A percentile compares a stretch with the other conserved stretches of the same genome.
Conservation (phyloP, 1,139 yeast genomes). For the Hansenula sp. region DNA sequence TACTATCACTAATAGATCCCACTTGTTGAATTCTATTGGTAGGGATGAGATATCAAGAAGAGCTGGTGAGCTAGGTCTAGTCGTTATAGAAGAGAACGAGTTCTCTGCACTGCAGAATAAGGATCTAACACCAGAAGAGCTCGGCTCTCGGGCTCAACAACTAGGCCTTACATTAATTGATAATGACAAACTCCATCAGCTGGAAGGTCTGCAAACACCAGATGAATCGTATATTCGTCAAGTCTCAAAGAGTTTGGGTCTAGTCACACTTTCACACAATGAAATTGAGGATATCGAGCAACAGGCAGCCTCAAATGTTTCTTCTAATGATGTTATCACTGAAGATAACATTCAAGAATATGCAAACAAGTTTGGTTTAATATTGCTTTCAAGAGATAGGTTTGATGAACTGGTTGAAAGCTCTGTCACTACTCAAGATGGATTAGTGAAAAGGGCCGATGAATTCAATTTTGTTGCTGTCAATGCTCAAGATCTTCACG, state of each 20-base stretch:
- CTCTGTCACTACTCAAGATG: conserved; percentile 12
- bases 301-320: conserved; percentile 3
- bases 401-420: conserved; percentile 12
- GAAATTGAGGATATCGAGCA: conserved; percentile 7
- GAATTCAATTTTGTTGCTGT: conserved; percentile 16
- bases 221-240: conserved; percentile 10
- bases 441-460: conserved; percentile 19
- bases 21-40: not conserved
- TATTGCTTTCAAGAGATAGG: conserved; percentile 24
- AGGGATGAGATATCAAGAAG: not conserved
- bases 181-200: conserved; percentile 4
- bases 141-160: conserved; percentile 7
- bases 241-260: conserved; percentile 8
- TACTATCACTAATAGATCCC: conserved; percentile 6
- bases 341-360: conserved; percentile 12
- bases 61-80: conserved; percentile 13
- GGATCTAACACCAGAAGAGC: not conserved
- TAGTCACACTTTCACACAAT: conserved; percentile 4
- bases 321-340: conserved; percentile 7
- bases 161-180: conserved; percentile 12
- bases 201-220: conserved; percentile 6
- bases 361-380: conserved; percentile 34
- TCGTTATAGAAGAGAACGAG: conserved; percentile 14
- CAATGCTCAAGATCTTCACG: conserved; percentile 18
- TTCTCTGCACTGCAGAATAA: conserved; percentile 5